Evolutionary conservation across 805 yeast species (phyloP), one percentile per base, ranked within the genome.

Genomic region (Pichia paraexigua): DNA sequence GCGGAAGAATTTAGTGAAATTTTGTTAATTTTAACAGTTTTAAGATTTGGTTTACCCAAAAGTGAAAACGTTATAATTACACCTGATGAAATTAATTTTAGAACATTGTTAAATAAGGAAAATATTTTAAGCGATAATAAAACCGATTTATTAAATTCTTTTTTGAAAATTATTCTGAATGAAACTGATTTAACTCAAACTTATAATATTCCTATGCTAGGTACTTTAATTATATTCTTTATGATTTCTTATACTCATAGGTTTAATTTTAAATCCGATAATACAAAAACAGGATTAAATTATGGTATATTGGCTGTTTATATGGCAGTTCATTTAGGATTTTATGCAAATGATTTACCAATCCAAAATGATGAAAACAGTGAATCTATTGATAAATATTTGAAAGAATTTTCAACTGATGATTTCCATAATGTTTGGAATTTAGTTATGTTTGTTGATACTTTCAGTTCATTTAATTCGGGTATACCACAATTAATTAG

Each of bases 271-370:
- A 60, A 59, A 37, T 53, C 56, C 17, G 58, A 55, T 22, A 58
- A 56, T 43, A 55, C 51, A 28, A 55, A 53, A 25, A 51, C 45
- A 25, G 55, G 60, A 12, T 49, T 62, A 6, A 46, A 46, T 21
- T 57, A 50, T 30, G 59, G 51, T 37, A 46, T 54, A 9, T 47
- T 50, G n/a, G 56, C 61, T 4, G 56, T 62, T 24, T 51, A 53
- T 39, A 61, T 62, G 59, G 63, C 63, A 50, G 15, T 47, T 49
- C 25, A 49, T 62, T 35, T 66, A 64, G 20, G 50, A 40, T 10
- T 55, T 41, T 46, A 51, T 27, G 5, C 20, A n/a, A 18, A 41
- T 18, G 10, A 39, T 35, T 17, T 15, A 21, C 24, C 46, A 11
- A 35, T 44, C n/a, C 47, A 37, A n/a, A 48, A 25, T 10, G 24